Evolutionary conservation across 1,284 basidiomycete genomes (phyloP).

Genomic region (Leccinum pachyderme): DNA sequence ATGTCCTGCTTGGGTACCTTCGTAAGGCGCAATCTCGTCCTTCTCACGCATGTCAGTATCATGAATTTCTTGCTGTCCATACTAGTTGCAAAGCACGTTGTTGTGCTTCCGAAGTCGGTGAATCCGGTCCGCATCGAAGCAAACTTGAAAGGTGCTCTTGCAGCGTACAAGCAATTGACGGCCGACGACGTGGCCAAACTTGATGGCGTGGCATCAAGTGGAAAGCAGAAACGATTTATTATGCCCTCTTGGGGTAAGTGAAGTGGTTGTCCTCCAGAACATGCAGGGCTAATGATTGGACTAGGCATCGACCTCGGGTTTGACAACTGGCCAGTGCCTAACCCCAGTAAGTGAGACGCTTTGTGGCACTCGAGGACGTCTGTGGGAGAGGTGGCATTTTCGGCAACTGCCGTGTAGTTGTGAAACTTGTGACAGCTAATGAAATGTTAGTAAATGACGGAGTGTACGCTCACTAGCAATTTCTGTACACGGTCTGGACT

Average conservation of each 20-base stretch:
- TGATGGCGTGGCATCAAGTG: constrained; percentile 63
- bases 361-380: not conserved
- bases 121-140: constrained; percentile 69
- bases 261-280: not conserved
- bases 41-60: constrained; percentile 9
- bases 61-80: not conserved
- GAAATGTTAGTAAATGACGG: not conserved
- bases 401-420: not conserved
- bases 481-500: not conserved
- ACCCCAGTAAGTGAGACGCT: constrained; percentile 7
- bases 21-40: constrained; percentile 38
- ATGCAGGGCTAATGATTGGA: constrained; percentile 9
- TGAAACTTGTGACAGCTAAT: not conserved
- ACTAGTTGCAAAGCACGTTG: constrained; percentile 60
- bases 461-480: constrained; percentile 1
- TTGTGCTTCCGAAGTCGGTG: constrained; percentile 76
- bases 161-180: constrained; percentile 50
- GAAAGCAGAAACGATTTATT: constrained; percentile 68
- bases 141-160: constrained; percentile 60
- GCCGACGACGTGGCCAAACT: constrained; percentile 60
- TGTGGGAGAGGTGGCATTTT: not conserved
- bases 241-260: constrained; percentile 68
- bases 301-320: constrained; percentile 66
- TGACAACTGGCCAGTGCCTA: constrained; percentile 53
- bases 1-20: constrained; percentile 68